These are phyloP conservation scores for Kockovaella imperatae DNA, from an alignment of 768 basidiomycete species.

Conservation along the genomic window DNA sequence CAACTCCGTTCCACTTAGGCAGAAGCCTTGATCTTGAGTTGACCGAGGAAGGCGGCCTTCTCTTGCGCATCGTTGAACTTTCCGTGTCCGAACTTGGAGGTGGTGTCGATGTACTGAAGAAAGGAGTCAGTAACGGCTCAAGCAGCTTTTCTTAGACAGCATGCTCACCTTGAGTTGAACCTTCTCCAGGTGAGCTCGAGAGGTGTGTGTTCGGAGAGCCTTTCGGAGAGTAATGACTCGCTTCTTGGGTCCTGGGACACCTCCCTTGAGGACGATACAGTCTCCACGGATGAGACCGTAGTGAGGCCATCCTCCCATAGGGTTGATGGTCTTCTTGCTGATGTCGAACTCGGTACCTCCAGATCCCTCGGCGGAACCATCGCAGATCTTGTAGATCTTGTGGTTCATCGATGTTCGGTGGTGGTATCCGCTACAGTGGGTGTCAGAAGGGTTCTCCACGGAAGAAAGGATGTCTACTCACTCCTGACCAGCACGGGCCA, in stretches of 20 bases:
- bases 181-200: slow-evolving; percentile 82
- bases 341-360: slow-evolving; percentile 92
- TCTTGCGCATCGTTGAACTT: slow-evolving; percentile 95
- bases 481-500: slow-evolving; percentile 97
- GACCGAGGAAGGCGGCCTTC: slow-evolving; percentile 79
- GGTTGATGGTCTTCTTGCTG: slow-evolving; percentile 59
- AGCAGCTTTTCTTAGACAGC: neutral
- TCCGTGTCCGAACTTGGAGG: slow-evolving; percentile 95
- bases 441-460: neutral
- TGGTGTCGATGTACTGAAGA: slow-evolving; percentile 85
- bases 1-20: slow-evolving; percentile 13
- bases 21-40: slow-evolving; percentile 46
- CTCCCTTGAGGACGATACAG: slow-evolving; percentile 94
- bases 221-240: slow-evolving; percentile 96
- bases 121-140: neutral
- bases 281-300: slow-evolving; percentile 99
- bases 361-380: slow-evolving; percentile 65
- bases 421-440: slow-evolving; percentile 54
- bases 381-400: slow-evolving; percentile 71
- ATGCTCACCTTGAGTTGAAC: slow-evolving; percentile 61
- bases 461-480: no score
- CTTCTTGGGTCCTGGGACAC: slow-evolving; percentile 92
- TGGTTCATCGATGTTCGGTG: slow-evolving; percentile 40
- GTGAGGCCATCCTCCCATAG: slow-evolving; percentile 98
- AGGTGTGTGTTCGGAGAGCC: slow-evolving; percentile 88